Evolutionary conservation across 2,329 filamentous ascomycete species (phyloP).

Genomic region (Penicillium sumatraense): DNA sequence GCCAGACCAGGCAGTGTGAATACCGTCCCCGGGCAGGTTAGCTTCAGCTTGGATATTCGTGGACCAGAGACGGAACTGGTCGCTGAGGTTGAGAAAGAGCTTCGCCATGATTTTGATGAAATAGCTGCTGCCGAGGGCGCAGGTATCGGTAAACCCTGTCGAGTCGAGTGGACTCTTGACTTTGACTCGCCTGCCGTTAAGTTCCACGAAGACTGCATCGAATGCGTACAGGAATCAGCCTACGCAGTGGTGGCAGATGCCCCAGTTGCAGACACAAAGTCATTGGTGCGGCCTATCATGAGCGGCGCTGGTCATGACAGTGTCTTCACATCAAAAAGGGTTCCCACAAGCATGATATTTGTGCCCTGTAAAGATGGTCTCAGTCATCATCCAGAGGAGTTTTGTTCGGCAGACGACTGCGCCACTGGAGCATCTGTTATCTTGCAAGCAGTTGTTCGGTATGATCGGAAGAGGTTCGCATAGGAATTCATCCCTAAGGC

Average conservation of each 20-base stretch:
- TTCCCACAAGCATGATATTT: conserved; percentile 70
- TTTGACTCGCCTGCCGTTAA: conserved; percentile 63
- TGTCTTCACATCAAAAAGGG: conserved; percentile 63
- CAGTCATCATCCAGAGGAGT: conserved; percentile 68
- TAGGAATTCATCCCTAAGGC: no score
- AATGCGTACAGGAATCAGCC: conserved; percentile 65
- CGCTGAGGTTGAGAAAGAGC: conserved; percentile 59
- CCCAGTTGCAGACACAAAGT: conserved; percentile 41
- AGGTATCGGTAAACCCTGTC: conserved; percentile 56
- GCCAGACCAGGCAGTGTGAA: conserved; percentile 72
- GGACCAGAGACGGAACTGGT: conserved; percentile 62
- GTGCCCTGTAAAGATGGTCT: conserved; percentile 67
- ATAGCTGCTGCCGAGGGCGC: conserved; percentile 64
- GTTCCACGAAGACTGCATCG: conserved; percentile 71
- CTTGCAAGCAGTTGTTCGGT: conserved; percentile 39
- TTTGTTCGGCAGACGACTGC: conserved; percentile 64
- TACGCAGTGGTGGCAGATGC: conserved; percentile 60
- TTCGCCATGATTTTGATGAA: conserved; percentile 62
- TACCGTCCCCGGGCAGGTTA: conserved; percentile 71
- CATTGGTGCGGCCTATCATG: conserved; percentile 58
- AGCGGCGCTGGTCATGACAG: conserved; percentile 70
- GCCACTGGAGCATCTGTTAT: conserved; percentile 55
- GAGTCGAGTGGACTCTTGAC: conserved; percentile 64
- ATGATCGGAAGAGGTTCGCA: conserved; percentile 48
- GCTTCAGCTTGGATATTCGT: conserved; percentile 71